Evolutionary conservation across 106 monocot genomes (phyloP), one percentile per base, ranked within the genome.

Genomic region (Dioscorea alata): DNA sequence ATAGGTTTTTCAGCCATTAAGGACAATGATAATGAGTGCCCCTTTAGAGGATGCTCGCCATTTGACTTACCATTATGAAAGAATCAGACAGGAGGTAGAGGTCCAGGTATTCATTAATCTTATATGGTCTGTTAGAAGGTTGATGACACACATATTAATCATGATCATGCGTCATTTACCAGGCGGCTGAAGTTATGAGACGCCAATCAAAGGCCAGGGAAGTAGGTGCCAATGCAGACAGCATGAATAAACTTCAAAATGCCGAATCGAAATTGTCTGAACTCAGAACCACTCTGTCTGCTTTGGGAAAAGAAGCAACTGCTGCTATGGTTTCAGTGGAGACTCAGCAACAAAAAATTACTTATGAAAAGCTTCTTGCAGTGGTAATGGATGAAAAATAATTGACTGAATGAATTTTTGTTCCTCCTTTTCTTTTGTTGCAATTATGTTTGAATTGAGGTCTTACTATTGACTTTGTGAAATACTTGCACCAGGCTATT

Each of bases 1-100:
- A 35, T 61, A 97, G 97, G 82, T 97, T 33, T 97, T 76, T 81
- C 85, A 89, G 52, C 91, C 92, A 34, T 63, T 97, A 59, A 82
- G 85, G 18, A 54, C 74, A 66, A 89, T 97, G 89, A 79, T 97
- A 66, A 70, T 71, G 71, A 65, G 83, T 42, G 97, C 97, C 73
- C 97, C 97, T 72, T 85, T 97, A 65, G 97, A 97, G 70, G 97
- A 97, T 87, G 97, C 97, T 65, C 92, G 92, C 69, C 82, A 83
- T 31, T 85, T 97, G 74, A 89, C 89, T 48, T 77, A 97, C 65
- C 86, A 81, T 25, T 97, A 92, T 62, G 78, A 90, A 74, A 69
- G 76, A 33, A 75, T 89, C 50, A 89, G 85, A 69, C 84, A 84
- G 52, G 97, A 97, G 64, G 81, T 90, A 33, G 97, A 97, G 76